These are phyloP conservation scores for Morella rubra DNA, from an alignment of 306 rosid species.

Conservation along the genomic window DNA sequence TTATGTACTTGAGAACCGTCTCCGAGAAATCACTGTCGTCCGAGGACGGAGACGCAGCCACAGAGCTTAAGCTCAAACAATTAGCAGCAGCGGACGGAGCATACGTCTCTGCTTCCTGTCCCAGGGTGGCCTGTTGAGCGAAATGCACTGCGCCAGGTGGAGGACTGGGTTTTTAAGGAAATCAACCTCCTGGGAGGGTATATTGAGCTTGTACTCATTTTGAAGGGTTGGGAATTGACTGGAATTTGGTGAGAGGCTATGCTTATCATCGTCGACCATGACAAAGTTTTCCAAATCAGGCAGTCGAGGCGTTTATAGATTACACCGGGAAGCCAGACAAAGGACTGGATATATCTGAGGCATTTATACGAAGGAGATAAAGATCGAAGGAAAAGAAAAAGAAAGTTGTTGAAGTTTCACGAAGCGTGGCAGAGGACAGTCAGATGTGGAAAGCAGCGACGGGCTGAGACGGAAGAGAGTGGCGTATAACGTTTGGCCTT, in stretches of 20 bases:
- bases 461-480: too few species aligned
- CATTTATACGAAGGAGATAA: too few species aligned
- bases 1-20: constrained; percentile 57
- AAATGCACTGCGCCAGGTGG: neutral
- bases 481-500: too few species aligned
- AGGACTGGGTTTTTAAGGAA: constrained; percentile 4
- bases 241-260: constrained; percentile 15
- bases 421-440: too few species aligned
- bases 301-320: too few species aligned
- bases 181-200: constrained; percentile 29
- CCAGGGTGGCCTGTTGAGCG: neutral
- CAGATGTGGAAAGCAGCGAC: too few species aligned
- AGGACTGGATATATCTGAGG: too few species aligned
- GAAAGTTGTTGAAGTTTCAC: too few species aligned
- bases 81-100: neutral
- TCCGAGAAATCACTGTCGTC: constrained; percentile 58
- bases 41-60: constrained; percentile 25
- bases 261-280: neutral
- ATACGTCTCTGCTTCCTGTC: constrained; percentile 3
- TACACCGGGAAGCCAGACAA: too few species aligned
- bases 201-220: constrained; percentile 15
- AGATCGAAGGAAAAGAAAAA: too few species aligned
- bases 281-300: neutral
- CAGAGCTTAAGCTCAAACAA: constrained; percentile 26
- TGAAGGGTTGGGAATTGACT: constrained; percentile 17